Conservation (phyloP, 371 early-diverging fungal genomes). For the Haplosporangium sp. region DNA sequence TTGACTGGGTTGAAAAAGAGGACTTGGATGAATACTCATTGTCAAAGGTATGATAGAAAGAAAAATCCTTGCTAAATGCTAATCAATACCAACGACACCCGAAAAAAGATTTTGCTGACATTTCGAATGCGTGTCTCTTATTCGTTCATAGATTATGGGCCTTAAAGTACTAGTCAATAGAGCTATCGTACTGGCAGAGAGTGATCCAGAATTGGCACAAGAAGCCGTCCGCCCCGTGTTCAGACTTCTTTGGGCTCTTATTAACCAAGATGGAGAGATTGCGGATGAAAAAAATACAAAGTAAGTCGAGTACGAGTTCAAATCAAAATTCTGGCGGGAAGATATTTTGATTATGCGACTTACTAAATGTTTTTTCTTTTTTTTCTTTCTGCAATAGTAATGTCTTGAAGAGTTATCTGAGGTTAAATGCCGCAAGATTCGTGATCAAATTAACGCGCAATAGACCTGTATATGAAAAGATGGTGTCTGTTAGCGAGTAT, state of each 20-base stretch:
- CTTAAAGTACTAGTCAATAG: slow-evolving; percentile 70
- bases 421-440: slow-evolving; percentile 75
- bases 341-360: neutral
- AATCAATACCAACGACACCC: too few relatives aligned
- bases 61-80: too few relatives aligned
- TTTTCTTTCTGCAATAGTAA: slow-evolving; percentile 9
- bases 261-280: slow-evolving; percentile 70
- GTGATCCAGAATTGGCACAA: slow-evolving; percentile 46
- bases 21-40: slow-evolving; percentile 64
- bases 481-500: slow-evolving; percentile 67
- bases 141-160: slow-evolving; percentile 45
- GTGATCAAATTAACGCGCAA: slow-evolving; percentile 74
- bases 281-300: slow-evolving; percentile 56
- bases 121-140: neutral
- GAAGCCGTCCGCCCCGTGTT: slow-evolving; percentile 64
- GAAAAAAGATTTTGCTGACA: too few relatives aligned
- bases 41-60: slow-evolving; percentile 60
- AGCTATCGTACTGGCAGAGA: slow-evolving; percentile 58
- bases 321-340: neutral
- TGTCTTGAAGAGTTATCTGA: slow-evolving; percentile 65
- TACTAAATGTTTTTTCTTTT: neutral
- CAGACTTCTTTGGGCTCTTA: slow-evolving; percentile 67
- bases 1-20: slow-evolving; percentile 70
- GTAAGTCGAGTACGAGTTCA: slow-evolving; percentile 14
- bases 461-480: slow-evolving; percentile 61